Base-by-base conservation (phyloP, 2,329 filamentous ascomycete genomes). In the Arthrobotrys megalospora region DNA sequence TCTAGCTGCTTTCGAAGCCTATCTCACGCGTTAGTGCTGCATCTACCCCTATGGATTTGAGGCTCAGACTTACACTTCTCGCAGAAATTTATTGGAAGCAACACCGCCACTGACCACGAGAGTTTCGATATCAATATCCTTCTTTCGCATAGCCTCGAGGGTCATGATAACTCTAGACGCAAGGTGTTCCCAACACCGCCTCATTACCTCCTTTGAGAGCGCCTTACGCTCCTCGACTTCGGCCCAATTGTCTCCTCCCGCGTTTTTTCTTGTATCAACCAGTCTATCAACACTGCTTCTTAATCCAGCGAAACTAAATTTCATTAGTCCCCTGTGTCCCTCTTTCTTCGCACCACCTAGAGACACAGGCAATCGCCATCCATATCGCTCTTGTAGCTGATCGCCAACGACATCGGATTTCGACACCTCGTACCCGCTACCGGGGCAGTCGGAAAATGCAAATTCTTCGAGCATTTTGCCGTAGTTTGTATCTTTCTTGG, bases 101-200 rank as follows among this genome's bases (percentile, higher is more conserved):
- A 99, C 96, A 24, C 96, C 96, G 34, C 96, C 96, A 45, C 93
- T 92, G 3, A 98, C 88, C 8, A 98, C 93, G 3, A 98, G 85
- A 0, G 91, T 91, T 7, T 85, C 84, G 6, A 90, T 85, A 47
- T 83, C 78, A n/a, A 79, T 7, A 41, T 77, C 65, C 45, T 16
- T 80, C n/a, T 12, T 45, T 8, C 16, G 64, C 62, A 60, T 36
- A 11, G 83, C 82, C 55, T 88, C 84, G n/a, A 97, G 86, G 0
- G 89, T 91, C 50, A 96, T 86, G 12, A 95, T 83, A 1, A 96
- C 87, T 8, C 95, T 89, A 80, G 90, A 91, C 0, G 90, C 91
- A 28, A 98, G 86, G 85, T 98, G 95, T 84, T 97, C 93, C 83
- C 98, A 99, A 14, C 91, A 90, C 1, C 94, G 87, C 41, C 90